phyloP scores from a whole-genome alignment of 2,329 filamentous ascomycete species.

The Arthrocladium fulminans region DNA sequence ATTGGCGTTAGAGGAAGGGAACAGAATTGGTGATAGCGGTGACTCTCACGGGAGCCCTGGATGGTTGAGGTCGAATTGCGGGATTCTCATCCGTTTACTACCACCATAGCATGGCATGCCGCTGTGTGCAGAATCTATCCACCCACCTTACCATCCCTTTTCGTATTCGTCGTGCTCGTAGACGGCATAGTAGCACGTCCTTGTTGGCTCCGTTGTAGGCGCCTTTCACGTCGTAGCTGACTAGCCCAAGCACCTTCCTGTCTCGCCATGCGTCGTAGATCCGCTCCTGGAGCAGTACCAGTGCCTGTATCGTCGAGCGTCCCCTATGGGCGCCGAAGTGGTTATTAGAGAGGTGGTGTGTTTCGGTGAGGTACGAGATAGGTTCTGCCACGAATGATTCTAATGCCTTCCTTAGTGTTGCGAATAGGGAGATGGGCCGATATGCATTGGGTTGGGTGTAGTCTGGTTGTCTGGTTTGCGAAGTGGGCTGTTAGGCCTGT shows the following conservation, averaged over 20 bases:
- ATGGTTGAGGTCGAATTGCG: no score
- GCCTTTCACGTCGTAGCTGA: slow-evolving; percentile 32
- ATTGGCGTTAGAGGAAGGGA: no score
- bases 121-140: slow-evolving; percentile 21
- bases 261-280: slow-evolving; percentile 7
- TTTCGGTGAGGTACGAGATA: slow-evolving; percentile 14
- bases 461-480: slow-evolving; percentile 9
- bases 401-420: slow-evolving; percentile 18
- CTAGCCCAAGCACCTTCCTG: neutral
- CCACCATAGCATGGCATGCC: no score
- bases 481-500: neutral
- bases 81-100: no score
- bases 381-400: slow-evolving; percentile 15
- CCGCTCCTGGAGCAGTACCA: slow-evolving; percentile 5
- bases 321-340: neutral
- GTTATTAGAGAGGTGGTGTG: neutral
- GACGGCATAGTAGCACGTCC: slow-evolving; percentile 28
- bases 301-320: slow-evolving; percentile 1
- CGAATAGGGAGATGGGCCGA: slow-evolving; percentile 23
- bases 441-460: slow-evolving; percentile 22
- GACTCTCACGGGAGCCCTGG: no score
- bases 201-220: slow-evolving; percentile 35
- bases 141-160: slow-evolving; percentile 20
- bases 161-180: slow-evolving; percentile 26
- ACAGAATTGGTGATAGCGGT: neutral